A percentile compares a stretch with the other conserved stretches of the same genome.
These are phyloP conservation scores for Monosporascus sp. DNA, from an alignment of 2,329 filamentous ascomycete species.

Conservation along the genomic window DNA sequence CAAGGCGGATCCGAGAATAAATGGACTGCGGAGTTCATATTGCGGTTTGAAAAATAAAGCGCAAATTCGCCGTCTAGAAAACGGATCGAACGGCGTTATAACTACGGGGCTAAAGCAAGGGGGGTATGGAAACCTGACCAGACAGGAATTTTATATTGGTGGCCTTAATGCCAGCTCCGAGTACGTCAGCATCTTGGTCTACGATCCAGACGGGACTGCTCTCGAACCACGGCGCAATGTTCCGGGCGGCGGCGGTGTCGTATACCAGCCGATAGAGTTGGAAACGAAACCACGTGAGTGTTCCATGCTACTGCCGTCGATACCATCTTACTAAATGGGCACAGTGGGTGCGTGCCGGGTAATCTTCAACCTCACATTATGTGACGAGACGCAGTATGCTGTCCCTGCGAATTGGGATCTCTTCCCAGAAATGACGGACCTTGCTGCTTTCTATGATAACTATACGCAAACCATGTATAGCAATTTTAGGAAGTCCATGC, in stretches of 20 bases:
- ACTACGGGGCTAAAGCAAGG: conserved; percentile 63
- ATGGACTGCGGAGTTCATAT: conserved; percentile 72
- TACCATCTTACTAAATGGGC: too few relatives aligned
- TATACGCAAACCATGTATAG: conserved; percentile 64
- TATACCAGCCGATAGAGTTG: conserved; percentile 70
- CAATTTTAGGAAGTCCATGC: conserved; percentile 76
- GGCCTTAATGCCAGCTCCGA: conserved; percentile 65
- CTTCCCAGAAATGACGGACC: conserved; percentile 52
- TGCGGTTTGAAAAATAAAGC: conserved; percentile 71
- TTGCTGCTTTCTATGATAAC: conserved; percentile 73
- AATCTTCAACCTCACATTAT: conserved; percentile 83
- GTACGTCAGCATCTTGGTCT: conserved; percentile 70
- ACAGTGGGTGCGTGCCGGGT: conserved; percentile 59
- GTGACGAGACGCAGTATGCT: conserved; percentile 81
- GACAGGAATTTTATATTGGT: conserved; percentile 82
- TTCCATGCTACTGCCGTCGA: neutral
- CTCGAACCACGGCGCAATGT: conserved; percentile 43
- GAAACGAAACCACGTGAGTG: conserved; percentile 68
- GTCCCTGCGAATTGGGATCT: conserved; percentile 73
- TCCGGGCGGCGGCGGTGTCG: conserved; percentile 67
- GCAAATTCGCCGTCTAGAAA: conserved; percentile 53
- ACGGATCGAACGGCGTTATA: conserved; percentile 42
- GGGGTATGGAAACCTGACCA: conserved; percentile 62
- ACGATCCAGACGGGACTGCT: conserved; percentile 45
- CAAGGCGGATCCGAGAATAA: conserved; percentile 50